A percentile compares a stretch with the other conserved stretches of the same genome.
phyloP scores from a whole-genome alignment of 331 rosid species.

The Saraca asoca region DNA sequence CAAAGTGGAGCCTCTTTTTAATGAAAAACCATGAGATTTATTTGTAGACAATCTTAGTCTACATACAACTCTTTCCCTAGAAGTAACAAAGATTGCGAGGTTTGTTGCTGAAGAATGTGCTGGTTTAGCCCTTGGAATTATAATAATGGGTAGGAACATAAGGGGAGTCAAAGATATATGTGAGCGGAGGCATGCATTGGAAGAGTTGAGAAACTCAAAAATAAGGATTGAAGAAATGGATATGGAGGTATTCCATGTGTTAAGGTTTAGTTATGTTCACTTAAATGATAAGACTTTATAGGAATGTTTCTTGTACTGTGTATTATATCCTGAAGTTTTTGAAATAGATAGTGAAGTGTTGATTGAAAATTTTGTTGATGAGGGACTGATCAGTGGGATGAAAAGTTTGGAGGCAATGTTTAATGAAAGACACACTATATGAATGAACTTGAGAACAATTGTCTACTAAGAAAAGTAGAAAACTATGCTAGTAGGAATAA shows the following conservation, averaged over 20 bases:
- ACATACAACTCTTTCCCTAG: background rate
- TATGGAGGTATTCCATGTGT: conserved; percentile 18
- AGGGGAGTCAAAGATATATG: conserved; percentile 20
- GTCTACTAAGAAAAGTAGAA: conserved; percentile 12
- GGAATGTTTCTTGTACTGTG: conserved; percentile 19
- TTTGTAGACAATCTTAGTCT: background rate
- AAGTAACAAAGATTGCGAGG: background rate
- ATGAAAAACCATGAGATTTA: conserved; percentile 17
- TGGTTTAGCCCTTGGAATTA: conserved; percentile 24
- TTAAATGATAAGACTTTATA: background rate
- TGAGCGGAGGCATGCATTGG: conserved; percentile 28
- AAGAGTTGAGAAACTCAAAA: conserved; percentile 11
- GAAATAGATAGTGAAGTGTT: conserved; percentile 10
- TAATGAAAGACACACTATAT: conserved; percentile 33
- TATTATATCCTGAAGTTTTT: conserved; percentile 24
- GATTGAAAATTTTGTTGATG: conserved; percentile 19
- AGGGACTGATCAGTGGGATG: conserved; percentile 22
- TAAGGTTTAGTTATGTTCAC: conserved; percentile 10
- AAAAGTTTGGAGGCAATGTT: conserved; percentile 24
- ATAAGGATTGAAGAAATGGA: conserved; percentile 11
- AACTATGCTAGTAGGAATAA: conserved; percentile 4
- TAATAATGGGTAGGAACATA: conserved; percentile 14
- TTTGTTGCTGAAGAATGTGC: conserved; percentile 5
- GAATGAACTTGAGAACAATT: conserved; percentile 27
- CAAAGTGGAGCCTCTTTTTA: conserved; percentile 33